Evolutionary conservation across 257 asterid species (phyloP), one percentile per base, ranked within the genome.

Genomic region (Petunia secreta): DNA sequence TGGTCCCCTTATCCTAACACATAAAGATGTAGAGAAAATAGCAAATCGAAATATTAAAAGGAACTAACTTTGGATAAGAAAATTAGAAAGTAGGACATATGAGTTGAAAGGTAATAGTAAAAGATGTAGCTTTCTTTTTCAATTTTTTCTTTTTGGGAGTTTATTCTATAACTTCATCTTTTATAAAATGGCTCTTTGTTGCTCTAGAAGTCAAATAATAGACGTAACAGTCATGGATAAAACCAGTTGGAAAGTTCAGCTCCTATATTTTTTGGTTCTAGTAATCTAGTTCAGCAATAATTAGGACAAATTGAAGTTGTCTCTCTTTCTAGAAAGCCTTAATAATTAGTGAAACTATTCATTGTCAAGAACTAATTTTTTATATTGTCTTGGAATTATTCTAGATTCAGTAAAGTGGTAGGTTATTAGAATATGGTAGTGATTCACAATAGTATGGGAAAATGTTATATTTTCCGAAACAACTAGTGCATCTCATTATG

Each of bases 101-200:
- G 25, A 48, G 77, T 71, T 71, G 59, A 40, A 40, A 65, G 1
- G 50, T 65, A 40, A 3, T 46, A 69, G 2, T 69, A 68, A 57
- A 0, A 40, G 16, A 43, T 15, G 4, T 25, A 10, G 44, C 60
- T 71, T 71, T 34, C 77, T 34, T 71, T 71, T 71, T 48, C 77
- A 34, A 48, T 44, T 10, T 4, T 48, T 34, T 71, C 60, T 71
- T 34, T 11, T 11, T 34, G 41, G 41, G 58, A 44, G 59, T 25
- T 69, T 46, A 9, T 4, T 6, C 10, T 69, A 16, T 9, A 41
- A 34, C 13, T 71, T 48, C 25, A 46, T 46, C 60, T 71, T 46
- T 69, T 71, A 48, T 48, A 8, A 71, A 71, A 25, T 48, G 60
- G 77, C 77, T 71, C 77, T 71, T 71, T 36, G 77, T 71, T 37